Evolutionary conservation across 2,329 filamentous ascomycete genomes (phyloP).

Genomic region (Fusarium neocosmosporiellum): DNA sequence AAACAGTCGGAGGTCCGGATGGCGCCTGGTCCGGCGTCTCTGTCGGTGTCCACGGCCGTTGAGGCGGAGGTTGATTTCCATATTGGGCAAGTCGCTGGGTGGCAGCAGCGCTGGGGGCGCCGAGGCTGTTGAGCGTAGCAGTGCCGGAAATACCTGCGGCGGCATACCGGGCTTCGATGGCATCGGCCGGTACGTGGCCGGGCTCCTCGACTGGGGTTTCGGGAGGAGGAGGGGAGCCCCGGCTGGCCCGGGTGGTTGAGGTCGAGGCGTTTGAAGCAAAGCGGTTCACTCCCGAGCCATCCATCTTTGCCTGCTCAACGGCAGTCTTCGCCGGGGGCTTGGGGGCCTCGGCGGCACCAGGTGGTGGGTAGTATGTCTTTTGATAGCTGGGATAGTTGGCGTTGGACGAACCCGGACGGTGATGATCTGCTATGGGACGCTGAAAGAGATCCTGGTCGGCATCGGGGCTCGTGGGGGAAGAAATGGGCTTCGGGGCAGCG

Average conservation of each 20-base stretch:
- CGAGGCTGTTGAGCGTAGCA: constrained; percentile 81
- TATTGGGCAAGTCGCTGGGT: constrained; percentile 86
- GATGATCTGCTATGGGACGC: constrained; percentile 64
- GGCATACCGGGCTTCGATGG: constrained; percentile 92
- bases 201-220: constrained; percentile 88
- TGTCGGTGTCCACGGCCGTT: constrained; percentile 91
- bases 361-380: constrained; percentile 71
- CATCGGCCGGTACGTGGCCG: constrained; percentile 75
- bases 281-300: constrained; percentile 66
- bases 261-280: constrained; percentile 88
- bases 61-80: constrained; percentile 55
- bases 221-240: constrained; percentile 93
- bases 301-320: constrained; percentile 45
- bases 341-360: constrained; percentile 54
- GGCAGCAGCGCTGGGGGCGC: constrained; percentile 79
- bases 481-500: constrained; percentile 82
- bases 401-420: constrained; percentile 53
- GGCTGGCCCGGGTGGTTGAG: constrained; percentile 89
- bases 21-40: constrained; percentile 87
- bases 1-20: constrained; percentile 90
- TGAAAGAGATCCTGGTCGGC: constrained; percentile 85
- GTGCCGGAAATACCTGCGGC: constrained; percentile 90
- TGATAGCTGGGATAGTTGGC: constrained; percentile 62
- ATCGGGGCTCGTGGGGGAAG: constrained; percentile 83
- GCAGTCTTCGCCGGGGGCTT: constrained; percentile 37